phyloP scores from a whole-genome alignment of 1,139 yeast species.

The Pichia sp. region DNA sequence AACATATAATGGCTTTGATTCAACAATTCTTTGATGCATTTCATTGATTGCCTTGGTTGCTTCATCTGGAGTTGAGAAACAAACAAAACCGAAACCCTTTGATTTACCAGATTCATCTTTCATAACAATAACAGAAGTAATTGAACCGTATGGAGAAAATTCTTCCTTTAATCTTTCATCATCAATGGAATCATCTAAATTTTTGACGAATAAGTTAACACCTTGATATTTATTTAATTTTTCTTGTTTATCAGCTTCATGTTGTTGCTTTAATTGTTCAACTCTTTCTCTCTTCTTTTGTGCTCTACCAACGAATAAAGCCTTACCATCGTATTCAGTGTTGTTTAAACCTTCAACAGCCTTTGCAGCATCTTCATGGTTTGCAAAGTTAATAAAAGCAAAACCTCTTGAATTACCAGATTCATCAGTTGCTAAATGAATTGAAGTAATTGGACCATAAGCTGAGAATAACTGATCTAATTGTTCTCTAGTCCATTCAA shows the following conservation, averaged over 20 bases:
- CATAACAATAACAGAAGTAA: constrained; percentile 96
- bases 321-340: constrained; percentile 76
- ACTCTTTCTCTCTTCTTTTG: constrained; percentile 98
- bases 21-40: constrained; percentile 96
- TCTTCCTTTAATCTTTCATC: constrained; percentile 90
- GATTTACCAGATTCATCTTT: constrained; percentile 91
- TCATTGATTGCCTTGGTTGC: constrained; percentile 98
- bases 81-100: constrained; percentile 97
- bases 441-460: constrained; percentile 79
- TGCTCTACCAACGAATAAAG: constrained; percentile 95
- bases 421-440: constrained; percentile 71
- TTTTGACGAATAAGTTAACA: constrained; percentile 93
- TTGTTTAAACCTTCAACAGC: constrained; percentile 94
- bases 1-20: constrained; percentile 95
- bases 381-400: constrained; percentile 88
- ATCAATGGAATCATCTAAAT: constrained; percentile 88
- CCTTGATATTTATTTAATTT: constrained; percentile 94
- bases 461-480: constrained; percentile 67
- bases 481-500: constrained; percentile 66
- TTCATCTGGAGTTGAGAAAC: constrained; percentile 97
- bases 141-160: constrained; percentile 88
- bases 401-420: constrained; percentile 94
- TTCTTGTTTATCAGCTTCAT: constrained; percentile 90
- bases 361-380: constrained; percentile 80
- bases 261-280: constrained; percentile 93